Conservation (phyloP, 2,329 filamentous ascomycete species). For the Plectosphaerella cucumerina region DNA sequence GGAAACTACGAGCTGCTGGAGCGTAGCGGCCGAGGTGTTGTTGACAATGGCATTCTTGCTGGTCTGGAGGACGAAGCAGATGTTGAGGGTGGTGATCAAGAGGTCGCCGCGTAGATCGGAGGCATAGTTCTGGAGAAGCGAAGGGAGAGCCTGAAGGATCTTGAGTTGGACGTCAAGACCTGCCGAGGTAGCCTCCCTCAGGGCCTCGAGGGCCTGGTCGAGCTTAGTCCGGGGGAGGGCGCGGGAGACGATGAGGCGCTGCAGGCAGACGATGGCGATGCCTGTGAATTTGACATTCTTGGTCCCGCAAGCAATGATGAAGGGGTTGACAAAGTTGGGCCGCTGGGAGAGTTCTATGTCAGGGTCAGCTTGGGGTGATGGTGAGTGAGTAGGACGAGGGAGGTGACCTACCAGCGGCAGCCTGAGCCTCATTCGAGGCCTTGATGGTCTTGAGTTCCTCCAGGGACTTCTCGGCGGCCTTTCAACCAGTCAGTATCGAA, state of each 20-base stretch:
- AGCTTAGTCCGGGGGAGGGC: conserved; percentile 76
- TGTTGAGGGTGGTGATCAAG: conserved; percentile 77
- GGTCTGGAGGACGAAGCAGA: conserved; percentile 85
- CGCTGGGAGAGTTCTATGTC: conserved; percentile 73
- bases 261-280: conserved; percentile 83
- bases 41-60: conserved; percentile 93
- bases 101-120: conserved; percentile 75
- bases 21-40: conserved; percentile 91
- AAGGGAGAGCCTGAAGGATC: conserved; percentile 86
- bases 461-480: conserved; percentile 91
- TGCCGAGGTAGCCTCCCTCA: conserved; percentile 79
- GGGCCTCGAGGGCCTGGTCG: conserved; percentile 80
- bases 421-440: conserved; percentile 69
- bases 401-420: conserved; percentile 57
- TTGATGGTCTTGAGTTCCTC: conserved; percentile 79
- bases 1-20: conserved; percentile 88
- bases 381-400: background rate
- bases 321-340: conserved; percentile 84
- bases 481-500: conserved; percentile 2
- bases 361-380: background rate
- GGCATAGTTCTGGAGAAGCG: conserved; percentile 85
- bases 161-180: conserved; percentile 90
- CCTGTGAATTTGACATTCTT: conserved; percentile 86
- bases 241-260: conserved; percentile 78
- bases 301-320: conserved; percentile 87